Evolutionary conservation across 768 basidiomycete genomes (phyloP), one percentile per base, ranked within the genome.

Genomic region (Paxillus involutus): DNA sequence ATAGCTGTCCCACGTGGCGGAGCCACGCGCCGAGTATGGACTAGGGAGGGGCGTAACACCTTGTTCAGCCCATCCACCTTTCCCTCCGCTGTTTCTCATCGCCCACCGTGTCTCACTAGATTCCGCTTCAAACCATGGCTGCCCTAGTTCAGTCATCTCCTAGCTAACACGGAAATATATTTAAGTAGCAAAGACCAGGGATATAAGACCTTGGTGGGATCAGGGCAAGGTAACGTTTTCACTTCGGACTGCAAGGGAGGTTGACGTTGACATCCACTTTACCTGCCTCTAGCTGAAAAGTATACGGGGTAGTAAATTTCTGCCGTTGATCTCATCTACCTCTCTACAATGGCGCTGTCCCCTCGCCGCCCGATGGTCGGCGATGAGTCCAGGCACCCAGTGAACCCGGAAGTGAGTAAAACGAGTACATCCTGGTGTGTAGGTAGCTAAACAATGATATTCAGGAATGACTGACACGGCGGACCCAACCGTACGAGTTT

Each of bases 51-150:
- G 64, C 60, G 58, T 62, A 66, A 62, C 64, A 66, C 62, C 67
- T 70, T 68, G 67, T 69, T 59, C 68, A 59, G 63, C 52, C 52
- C 66, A 63, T 68, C 57, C 67, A 70, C 62, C 49, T 59, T 61
- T 59, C 66, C 59, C 60, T 66, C 66, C 56, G 37, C 59, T 50
- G 41, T 58, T 63, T 63, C 62, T 64, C 67, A 68, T 70, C 64
- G 58, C 51, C 53, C 64, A 46, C 49, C 58, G 57, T 56, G 57
- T 49, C 40, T 37, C 36, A 39, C 54, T 53, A 19, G 48, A 60
- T 66, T 55, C 53, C 39, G 35, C 45, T 26, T 39, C 54, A 52
- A 51, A 56, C 57, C 47, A 32, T 3, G 13, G 9, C 47, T 49
- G 24, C 39, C 7, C 4, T 26, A 44, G 13, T 17, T 37, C 47